phyloP scores from a whole-genome alignment of 139 green algal genomes.

The Yamagishiella unicocca region DNA sequence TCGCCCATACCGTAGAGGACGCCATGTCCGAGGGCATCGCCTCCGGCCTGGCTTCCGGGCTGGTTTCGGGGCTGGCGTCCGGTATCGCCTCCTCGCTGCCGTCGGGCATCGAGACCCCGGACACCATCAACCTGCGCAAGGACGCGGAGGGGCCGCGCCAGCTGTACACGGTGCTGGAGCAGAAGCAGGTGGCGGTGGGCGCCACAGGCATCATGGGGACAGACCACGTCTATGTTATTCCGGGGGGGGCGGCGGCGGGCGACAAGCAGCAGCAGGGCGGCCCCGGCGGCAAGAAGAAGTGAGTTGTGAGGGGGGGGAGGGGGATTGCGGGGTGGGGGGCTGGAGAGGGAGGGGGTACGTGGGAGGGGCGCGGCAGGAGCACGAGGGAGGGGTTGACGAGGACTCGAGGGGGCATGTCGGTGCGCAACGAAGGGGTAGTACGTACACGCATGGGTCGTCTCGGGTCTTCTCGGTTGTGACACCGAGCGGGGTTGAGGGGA shows the following conservation, averaged over 20 bases:
- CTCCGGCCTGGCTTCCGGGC: conserved; percentile 60
- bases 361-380: too few species aligned
- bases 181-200: conserved; percentile 64
- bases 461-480: too few species aligned
- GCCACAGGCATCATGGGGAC: conserved; percentile 81
- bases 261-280: conserved; percentile 26
- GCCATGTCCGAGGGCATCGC: conserved; percentile 69
- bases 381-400: too few species aligned
- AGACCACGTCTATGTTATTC: conserved; percentile 94
- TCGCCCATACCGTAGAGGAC: conserved; percentile 53
- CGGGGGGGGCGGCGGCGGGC: conserved; percentile 47
- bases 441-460: too few species aligned
- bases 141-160: conserved; percentile 56
- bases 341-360: not conserved
- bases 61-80: conserved; percentile 71
- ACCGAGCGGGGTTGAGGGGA: too few species aligned
- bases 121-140: conserved; percentile 94
- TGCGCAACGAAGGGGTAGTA: too few species aligned
- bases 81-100: conserved; percentile 84
- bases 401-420: too few species aligned
- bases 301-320: not conserved
- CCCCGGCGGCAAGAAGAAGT: conserved; percentile 57
- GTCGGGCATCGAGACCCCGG: conserved; percentile 86
- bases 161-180: conserved; percentile 81
- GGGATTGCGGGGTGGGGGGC: not conserved